phyloP scores from a whole-genome alignment of 805 yeast species.

The Candida nemodendra region DNA sequence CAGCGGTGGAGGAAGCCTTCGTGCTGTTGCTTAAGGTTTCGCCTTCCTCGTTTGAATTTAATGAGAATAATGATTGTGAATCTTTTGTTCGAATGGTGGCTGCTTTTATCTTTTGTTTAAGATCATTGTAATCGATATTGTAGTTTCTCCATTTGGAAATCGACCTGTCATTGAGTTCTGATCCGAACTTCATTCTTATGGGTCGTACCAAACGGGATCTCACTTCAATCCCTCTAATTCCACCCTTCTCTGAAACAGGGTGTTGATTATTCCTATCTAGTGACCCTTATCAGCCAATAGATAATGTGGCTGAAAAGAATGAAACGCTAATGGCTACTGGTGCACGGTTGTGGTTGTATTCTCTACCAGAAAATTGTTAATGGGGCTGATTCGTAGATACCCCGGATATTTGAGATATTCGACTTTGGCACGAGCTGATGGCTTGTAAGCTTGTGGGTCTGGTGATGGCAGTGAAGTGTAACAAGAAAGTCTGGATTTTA shows the following conservation, averaged over 20 bases:
- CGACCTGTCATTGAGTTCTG: slow-evolving; percentile 68
- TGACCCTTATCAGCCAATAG: too few species aligned
- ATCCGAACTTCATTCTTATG: slow-evolving; percentile 77
- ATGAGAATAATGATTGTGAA: slow-evolving; percentile 13
- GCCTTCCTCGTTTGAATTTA: slow-evolving; percentile 14
- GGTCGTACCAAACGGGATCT: background rate
- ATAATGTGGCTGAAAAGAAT: too few species aligned
- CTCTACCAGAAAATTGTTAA: too few species aligned
- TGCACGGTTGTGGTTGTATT: too few species aligned
- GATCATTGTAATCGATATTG: slow-evolving; percentile 78
- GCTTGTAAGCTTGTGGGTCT: too few species aligned
- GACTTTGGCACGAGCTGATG: too few species aligned
- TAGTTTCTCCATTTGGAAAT: slow-evolving; percentile 86
- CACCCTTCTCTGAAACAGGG: background rate
- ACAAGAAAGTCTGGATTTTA: too few species aligned
- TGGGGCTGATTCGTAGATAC: background rate
- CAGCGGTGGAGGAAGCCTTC: slow-evolving; percentile 1
- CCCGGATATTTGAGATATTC: too few species aligned
- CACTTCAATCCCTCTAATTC: too few species aligned
- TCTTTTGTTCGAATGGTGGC: slow-evolving; percentile 42
- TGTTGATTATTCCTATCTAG: background rate
- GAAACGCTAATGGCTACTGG: too few species aligned
- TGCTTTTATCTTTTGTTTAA: slow-evolving; percentile 62
- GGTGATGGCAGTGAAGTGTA: too few species aligned
- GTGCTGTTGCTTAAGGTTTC: slow-evolving; percentile 8